Evolutionary conservation across 371 early-diverging fungal genomes (phyloP), one percentile per base, ranked within the genome.

Genomic region (Umbelopsis sp.): DNA sequence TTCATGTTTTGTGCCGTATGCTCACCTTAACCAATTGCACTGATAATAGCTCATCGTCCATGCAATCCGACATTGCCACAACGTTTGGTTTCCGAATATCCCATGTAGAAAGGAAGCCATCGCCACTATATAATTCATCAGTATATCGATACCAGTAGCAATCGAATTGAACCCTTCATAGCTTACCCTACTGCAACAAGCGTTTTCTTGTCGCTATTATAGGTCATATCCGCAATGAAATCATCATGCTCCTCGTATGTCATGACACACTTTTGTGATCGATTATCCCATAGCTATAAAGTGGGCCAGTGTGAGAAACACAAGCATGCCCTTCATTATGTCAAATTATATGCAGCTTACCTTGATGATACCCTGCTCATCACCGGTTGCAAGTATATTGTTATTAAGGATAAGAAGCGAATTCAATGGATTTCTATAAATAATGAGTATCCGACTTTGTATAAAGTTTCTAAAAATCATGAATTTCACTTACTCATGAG

Each of bases 21-120:
- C 53, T 64, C 69, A 85, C 86, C 76, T 90, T 92, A 53, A 97
- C 85, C 25, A 95, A 73, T 3, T 80, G 80, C 8, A 97, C 82
- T 5, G 92, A 95, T 53, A 96, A 74, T 48, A 97, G 83, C 72
- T 97, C 98, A 72, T 96, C 97, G 50, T 97, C 98, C 80, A 94
- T 92, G 70, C 94, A 90, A 41, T 92, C 96, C 3, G 96, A 96
- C 73, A 93, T 88, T 48, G 87, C 92, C 20, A 91, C 73, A 11
- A 93, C 89, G 65, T 90, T 86, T 16, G 87, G 81, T 73, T 93
- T 95, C 50, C 96, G 89, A 44, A 94, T 86, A 75, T 98, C 97
- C 76, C 89, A 94, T 1, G 95, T 91, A 4, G 96, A 91, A 65
- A 98, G 80, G 50, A 87, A 93, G 0, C 97, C 98, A 75, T 97